A percentile compares a stretch with the other conserved stretches of the same genome.
phyloP scores from a whole-genome alignment of 345 rosid species.

The Sisymbrium altissimum region DNA sequence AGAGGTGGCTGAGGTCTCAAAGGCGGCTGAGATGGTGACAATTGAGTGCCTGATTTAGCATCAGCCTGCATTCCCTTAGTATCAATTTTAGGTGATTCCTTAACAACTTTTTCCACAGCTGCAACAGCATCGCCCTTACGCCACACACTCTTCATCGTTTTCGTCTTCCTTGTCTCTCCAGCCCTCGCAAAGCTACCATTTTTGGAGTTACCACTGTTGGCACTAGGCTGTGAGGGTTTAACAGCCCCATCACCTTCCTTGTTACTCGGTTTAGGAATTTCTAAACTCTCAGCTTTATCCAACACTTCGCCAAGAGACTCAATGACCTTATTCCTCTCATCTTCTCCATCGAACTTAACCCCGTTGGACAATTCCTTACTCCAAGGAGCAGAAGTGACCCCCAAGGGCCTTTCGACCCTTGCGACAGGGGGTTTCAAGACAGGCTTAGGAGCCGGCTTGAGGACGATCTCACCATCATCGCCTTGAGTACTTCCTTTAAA shows the following conservation, averaged over 20 bases:
- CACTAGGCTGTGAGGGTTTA: conserved; percentile 30
- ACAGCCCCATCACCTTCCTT: conserved; percentile 40
- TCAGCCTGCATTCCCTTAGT: conserved; percentile 30
- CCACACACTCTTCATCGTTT: conserved; percentile 94
- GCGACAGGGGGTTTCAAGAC: conserved; percentile 50
- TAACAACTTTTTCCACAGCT: conserved; percentile 54
- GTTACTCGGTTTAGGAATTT: conserved; percentile 39
- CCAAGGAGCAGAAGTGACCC: conserved; percentile 39
- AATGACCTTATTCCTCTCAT: conserved; percentile 66
- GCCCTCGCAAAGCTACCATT: conserved; percentile 33
- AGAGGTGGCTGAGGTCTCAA: conserved; percentile 52
- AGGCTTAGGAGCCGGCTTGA: conserved; percentile 83
- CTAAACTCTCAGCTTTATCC: conserved; percentile 85
- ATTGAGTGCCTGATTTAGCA: conserved; percentile 38
- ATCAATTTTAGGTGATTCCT: conserved; percentile 50
- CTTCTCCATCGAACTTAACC: conserved; percentile 38
- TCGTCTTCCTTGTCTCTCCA: conserved; percentile 40
- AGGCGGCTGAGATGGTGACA: conserved; percentile 54
- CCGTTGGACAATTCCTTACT: conserved; percentile 26
- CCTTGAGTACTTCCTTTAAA: conserved; percentile 40
- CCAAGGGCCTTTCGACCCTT: conserved; percentile 33
- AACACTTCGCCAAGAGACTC: conserved; percentile 87
- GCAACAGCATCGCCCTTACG: conserved; percentile 80
- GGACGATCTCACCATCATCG: conserved; percentile 53
- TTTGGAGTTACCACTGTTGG: conserved; percentile 28